These are phyloP conservation scores for Lathyrus aphaca DNA, from an alignment of 306 rosid genomes.

Conservation along the genomic window DNA sequence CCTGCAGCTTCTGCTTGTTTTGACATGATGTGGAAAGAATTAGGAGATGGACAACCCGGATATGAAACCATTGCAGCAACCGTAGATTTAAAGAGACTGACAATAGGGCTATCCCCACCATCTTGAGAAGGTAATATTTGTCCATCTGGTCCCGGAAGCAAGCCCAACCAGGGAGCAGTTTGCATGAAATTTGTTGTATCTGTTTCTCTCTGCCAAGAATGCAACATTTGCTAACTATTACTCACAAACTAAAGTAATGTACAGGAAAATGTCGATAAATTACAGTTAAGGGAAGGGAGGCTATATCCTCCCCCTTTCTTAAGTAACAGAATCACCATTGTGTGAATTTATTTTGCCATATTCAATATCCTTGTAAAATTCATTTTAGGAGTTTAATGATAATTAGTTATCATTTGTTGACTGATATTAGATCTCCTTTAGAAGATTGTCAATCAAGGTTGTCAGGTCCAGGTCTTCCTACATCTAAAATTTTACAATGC, in stretches of 20 bases:
- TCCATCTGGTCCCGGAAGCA: conserved; percentile 91
- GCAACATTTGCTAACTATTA: conserved; percentile 11
- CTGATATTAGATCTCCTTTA: conserved; percentile 9
- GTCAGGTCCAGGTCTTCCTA: too few relatives aligned
- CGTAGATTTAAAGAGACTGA: conserved; percentile 82
- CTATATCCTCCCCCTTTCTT: conserved; percentile 1
- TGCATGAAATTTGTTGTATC: conserved; percentile 92
- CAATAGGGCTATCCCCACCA: conserved; percentile 92
- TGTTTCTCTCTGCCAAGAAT: conserved; percentile 74
- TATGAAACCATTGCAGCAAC: conserved; percentile 74
- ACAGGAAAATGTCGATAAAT: conserved; percentile 33
- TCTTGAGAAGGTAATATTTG: conserved; percentile 82
- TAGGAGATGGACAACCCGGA: conserved; percentile 69
- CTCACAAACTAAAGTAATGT: conserved; percentile 24
- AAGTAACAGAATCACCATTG: neutral
- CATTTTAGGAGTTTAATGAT: neutral
- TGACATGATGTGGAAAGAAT: conserved; percentile 79
- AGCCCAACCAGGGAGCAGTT: conserved; percentile 97
- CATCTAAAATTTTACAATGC: too few relatives aligned
- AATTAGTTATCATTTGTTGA: neutral
- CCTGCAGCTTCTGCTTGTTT: conserved; percentile 99
- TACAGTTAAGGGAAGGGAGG: conserved; percentile 12
- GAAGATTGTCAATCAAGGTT: too few relatives aligned
- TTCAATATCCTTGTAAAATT: neutral
- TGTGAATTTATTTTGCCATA: neutral